Percentiles rank a stretch among this genome's conserved stretches.
phyloP scores from a whole-genome alignment of 495 filamentous ascomycete genomes.

The Niebla homalea region DNA sequence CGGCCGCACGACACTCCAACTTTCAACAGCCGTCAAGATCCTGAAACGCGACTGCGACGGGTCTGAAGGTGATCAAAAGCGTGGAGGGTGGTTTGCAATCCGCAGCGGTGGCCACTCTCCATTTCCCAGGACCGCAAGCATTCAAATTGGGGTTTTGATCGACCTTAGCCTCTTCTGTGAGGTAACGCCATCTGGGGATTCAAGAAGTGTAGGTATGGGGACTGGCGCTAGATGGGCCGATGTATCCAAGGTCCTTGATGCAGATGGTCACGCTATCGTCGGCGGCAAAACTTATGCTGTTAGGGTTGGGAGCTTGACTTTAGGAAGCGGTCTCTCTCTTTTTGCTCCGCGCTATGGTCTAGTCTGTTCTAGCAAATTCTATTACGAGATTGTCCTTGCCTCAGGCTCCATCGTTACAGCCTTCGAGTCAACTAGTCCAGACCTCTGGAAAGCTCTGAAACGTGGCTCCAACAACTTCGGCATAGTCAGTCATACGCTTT shows the following conservation, averaged over 20 bases:
- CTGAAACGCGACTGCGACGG: conserved; percentile 17
- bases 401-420: conserved; percentile 16
- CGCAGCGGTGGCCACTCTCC: conserved; percentile 17
- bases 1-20: conserved; percentile 18
- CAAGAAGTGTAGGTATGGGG: conserved; percentile 20
- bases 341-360: conserved; percentile 23
- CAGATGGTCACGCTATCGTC: conserved; percentile 22
- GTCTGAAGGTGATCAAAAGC: not conserved
- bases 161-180: conserved; percentile 18
- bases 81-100: conserved; percentile 11
- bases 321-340: conserved; percentile 25
- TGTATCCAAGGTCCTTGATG: conserved; percentile 26
- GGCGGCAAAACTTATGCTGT: conserved; percentile 24
- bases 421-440: conserved; percentile 17
- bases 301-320: conserved; percentile 26
- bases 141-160: conserved; percentile 22
- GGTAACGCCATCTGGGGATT: conserved; percentile 15
- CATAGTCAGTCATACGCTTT: conserved; percentile 28
- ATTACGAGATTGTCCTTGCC: conserved; percentile 23
- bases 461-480: conserved; percentile 43
- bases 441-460: conserved; percentile 39
- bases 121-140: conserved; percentile 19
- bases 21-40: conserved; percentile 15
- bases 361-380: conserved; percentile 22
- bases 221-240: conserved; percentile 30